A percentile compares a stretch with the other conserved stretches of the same genome.
Conservation (phyloP, 257 asterid species). For the Echites panduratus region DNA sequence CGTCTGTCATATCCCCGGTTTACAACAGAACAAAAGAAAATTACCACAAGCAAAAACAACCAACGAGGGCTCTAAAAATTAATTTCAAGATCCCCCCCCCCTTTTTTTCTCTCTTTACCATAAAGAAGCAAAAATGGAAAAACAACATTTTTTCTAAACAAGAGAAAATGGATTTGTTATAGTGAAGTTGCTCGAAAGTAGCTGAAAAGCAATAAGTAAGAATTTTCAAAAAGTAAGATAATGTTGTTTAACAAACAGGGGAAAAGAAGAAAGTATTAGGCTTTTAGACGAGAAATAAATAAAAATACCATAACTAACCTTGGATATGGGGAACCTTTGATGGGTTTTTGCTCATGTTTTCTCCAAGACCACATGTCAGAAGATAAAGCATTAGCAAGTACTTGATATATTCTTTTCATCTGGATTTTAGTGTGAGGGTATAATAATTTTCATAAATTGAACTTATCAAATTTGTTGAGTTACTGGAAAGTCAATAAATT, state of each 20-base stretch:
- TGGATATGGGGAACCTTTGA: slow-evolving; percentile 95
- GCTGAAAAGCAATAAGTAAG: not conserved
- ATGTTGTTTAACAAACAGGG: not conserved
- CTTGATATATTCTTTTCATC: slow-evolving; percentile 66
- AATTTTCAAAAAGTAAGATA: not conserved
- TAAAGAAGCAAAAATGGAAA: not conserved
- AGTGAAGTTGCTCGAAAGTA: not conserved
- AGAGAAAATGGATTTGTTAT: not conserved
- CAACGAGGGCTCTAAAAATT: not conserved
- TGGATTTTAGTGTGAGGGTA: slow-evolving; percentile 53
- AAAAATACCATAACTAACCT: slow-evolving; percentile 32
- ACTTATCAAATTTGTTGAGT: not conserved
- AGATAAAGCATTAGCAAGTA: slow-evolving; percentile 70
- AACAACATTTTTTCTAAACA: not conserved
- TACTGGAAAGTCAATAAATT: not conserved
- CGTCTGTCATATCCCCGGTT: slow-evolving; percentile 90
- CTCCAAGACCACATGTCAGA: slow-evolving; percentile 97
- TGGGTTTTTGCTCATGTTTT: slow-evolving; percentile 94
- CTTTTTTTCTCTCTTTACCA: not conserved
- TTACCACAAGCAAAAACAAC: not conserved
- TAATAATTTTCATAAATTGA: not conserved
- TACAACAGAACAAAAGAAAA: not conserved
- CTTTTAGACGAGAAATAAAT: not conserved
- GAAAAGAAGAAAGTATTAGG: not conserved
- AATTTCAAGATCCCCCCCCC: not conserved